Conservation (phyloP, 1,139 yeast genomes). For the Tardiomyces depauwii region DNA sequence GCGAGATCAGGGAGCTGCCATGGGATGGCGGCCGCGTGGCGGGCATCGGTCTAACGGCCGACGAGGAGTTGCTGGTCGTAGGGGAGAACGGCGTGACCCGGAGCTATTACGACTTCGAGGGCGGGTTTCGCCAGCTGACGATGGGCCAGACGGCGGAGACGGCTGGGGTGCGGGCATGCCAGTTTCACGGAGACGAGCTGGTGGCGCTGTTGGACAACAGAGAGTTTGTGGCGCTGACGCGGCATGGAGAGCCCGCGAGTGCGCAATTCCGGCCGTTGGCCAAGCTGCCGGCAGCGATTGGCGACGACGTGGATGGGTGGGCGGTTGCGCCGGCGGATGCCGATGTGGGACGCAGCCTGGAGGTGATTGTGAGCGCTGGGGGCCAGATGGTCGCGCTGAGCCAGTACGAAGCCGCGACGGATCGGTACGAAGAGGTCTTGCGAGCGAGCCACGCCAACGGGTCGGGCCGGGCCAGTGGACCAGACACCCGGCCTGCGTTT, state of each 20-base stretch:
- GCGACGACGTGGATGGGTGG: conserved; percentile 22
- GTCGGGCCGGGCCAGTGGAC: no score
- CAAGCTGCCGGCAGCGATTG: conserved; percentile 1
- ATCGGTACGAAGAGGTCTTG: background rate
- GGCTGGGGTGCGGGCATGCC: conserved; percentile 28
- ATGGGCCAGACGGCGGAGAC: conserved; percentile 30
- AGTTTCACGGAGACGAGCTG: conserved; percentile 29
- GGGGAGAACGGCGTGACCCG: conserved; percentile 51
- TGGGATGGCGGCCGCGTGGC: conserved; percentile 45
- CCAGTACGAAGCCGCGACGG: background rate
- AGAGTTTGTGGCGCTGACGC: conserved; percentile 26
- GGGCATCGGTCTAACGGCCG: conserved; percentile 42
- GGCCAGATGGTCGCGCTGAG: background rate
- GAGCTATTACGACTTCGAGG: conserved; percentile 57
- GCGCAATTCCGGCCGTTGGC: background rate
- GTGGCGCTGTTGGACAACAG: conserved; percentile 26
- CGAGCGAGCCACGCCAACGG: background rate
- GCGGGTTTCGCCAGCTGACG: conserved; percentile 46
- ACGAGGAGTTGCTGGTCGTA: conserved; percentile 53
- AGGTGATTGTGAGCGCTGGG: background rate
- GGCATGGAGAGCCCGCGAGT: conserved; percentile 19
- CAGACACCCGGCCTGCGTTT: background rate
- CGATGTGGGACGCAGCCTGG: conserved; percentile 1
- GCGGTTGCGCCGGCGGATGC: conserved; percentile 22
- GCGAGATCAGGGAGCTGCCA: conserved; percentile 35